These are phyloP conservation scores for Kwoniella shivajii DNA, from an alignment of 1,284 basidiomycete species.

Conservation along the genomic window DNA sequence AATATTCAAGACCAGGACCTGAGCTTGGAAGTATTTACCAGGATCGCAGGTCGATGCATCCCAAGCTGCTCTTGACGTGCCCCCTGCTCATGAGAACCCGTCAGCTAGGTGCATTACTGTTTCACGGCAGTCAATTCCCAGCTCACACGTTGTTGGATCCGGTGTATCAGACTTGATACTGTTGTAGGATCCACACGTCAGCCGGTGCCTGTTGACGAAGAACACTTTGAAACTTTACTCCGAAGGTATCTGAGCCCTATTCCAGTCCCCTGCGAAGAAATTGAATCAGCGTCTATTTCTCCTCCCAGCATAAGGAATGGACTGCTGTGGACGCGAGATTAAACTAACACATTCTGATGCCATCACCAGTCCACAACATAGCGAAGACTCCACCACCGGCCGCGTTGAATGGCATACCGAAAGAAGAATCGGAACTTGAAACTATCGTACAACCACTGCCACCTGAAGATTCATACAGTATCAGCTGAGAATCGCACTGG, in stretches of 20 bases:
- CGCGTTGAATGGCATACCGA: conserved; percentile 70
- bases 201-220: background rate
- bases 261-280: conserved; percentile 62
- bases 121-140: background rate
- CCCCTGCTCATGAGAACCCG: conserved; percentile 51
- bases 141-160: conserved; percentile 62
- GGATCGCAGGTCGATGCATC: conserved; percentile 66
- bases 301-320: background rate
- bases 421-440: conserved; percentile 62
- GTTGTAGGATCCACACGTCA: background rate
- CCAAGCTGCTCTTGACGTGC: conserved; percentile 67
- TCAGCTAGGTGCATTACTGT: background rate
- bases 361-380: conserved; percentile 67
- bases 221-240: conserved; percentile 55
- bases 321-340: background rate
- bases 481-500: conserved; percentile 43
- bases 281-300: background rate
- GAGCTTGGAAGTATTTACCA: conserved; percentile 66
- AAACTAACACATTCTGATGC: conserved; percentile 68
- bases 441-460: conserved; percentile 70
- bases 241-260: conserved; percentile 64
- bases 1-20: conserved; percentile 70
- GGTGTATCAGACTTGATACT: conserved; percentile 62
- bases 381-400: conserved; percentile 73
- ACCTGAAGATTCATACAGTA: too few relatives aligned